phyloP scores from a whole-genome alignment of 768 basidiomycete genomes.

The Kwoniella sp. region DNA sequence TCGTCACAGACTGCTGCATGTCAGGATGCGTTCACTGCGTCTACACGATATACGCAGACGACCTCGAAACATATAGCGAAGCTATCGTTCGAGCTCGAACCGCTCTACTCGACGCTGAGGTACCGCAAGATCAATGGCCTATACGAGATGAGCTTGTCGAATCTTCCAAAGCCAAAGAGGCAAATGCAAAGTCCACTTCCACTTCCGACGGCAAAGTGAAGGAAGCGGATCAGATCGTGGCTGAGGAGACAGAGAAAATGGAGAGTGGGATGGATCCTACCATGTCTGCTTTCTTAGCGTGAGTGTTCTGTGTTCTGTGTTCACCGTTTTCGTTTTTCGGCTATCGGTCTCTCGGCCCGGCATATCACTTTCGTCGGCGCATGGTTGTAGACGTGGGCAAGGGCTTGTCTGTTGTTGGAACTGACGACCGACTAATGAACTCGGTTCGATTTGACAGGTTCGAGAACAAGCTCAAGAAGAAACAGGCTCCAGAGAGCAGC shows the following conservation, averaged over 20 bases:
- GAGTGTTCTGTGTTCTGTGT: constrained; percentile 12
- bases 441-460: too few relatives aligned
- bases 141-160: constrained; percentile 20
- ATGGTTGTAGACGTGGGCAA: too few relatives aligned
- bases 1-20: constrained; percentile 91
- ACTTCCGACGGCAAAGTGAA: constrained; percentile 15
- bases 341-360: too few relatives aligned
- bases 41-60: constrained; percentile 81
- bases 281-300: constrained; percentile 70
- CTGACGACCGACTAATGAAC: too few relatives aligned
- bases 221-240: constrained; percentile 21
- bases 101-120: constrained; percentile 59
- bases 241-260: constrained; percentile 26
- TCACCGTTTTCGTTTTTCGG: too few relatives aligned
- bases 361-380: not conserved
- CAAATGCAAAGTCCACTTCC: constrained; percentile 21
- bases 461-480: constrained; percentile 47
- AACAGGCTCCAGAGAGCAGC: constrained; percentile 9
- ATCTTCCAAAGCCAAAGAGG: constrained; percentile 26
- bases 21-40: constrained; percentile 91
- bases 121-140: constrained; percentile 72
- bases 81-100: constrained; percentile 62
- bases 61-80: constrained; percentile 65
- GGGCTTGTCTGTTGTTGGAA: too few relatives aligned
- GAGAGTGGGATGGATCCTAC: constrained; percentile 55